Percentiles rank a stretch among this genome's conserved stretches.
Conservation (phyloP, 2,329 filamentous ascomycete genomes). For the Apiospora rasikravindrae region DNA sequence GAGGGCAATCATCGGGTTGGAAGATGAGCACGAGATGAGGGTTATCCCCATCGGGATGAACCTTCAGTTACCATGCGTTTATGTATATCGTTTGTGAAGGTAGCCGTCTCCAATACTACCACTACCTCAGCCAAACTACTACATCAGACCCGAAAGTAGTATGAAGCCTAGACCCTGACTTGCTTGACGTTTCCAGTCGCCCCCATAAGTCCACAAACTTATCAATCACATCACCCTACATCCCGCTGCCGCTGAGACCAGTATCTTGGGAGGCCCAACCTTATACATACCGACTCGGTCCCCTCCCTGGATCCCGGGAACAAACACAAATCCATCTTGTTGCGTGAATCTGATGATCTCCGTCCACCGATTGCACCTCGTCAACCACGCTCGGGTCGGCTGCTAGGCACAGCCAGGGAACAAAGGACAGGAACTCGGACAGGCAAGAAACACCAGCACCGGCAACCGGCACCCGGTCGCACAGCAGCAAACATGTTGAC, state of each 20-base stretch:
- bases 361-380: background rate
- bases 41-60: background rate
- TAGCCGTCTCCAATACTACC: background rate
- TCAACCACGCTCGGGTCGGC: background rate
- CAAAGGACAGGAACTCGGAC: background rate
- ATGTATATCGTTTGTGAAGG: background rate
- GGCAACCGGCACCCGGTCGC: background rate
- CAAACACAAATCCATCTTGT: background rate
- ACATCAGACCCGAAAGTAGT: background rate
- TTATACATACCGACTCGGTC: background rate
- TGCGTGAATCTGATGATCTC: background rate
- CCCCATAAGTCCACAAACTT: background rate
- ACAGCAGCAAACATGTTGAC: background rate
- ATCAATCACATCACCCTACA: background rate
- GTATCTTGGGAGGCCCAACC: background rate
- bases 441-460: background rate
- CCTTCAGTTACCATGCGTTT: background rate
- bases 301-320: background rate
- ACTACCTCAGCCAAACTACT: background rate
- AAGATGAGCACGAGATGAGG: background rate
- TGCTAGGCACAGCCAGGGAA: background rate
- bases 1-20: background rate
- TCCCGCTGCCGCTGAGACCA: background rate
- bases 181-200: background rate
- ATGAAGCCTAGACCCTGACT: background rate